These are phyloP conservation scores for barley (Hordeum vulgare) DNA, from an alignment of 176 grass and related monocot species.

Conservation along the genomic window MorexV3_pseudomolecules_assembly NC_058519.1:599147089-599147588, in stretches of 20 bases:
- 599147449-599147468: constrained; percentile 54
- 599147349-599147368: constrained; percentile 1
- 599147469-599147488: constrained; percentile 54
- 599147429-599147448: constrained; percentile 44
- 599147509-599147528: constrained; percentile 47
- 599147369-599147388: not conserved
- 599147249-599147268: not conserved
- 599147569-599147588: constrained; percentile 50
- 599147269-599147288: not conserved
- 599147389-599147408: not conserved
- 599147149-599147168: not conserved
- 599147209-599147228: not conserved
- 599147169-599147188: too few species aligned
- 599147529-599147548: constrained; percentile 53
- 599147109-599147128: not conserved
- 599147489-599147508: constrained; percentile 57
- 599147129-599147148: not conserved
- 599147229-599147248: not conserved
- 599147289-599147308: not conserved
- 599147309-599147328: constrained; percentile 56
- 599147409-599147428: constrained; percentile 38
- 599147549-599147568: constrained; percentile 32
- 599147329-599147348: constrained; percentile 31
- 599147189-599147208: not conserved
- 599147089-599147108: not conserved